Percentiles rank a stretch among this genome's conserved stretches.
These are phyloP conservation scores for Pleurotus salmoneostramineus DNA, from an alignment of 768 basidiomycete species.

Conservation along the genomic window DNA sequence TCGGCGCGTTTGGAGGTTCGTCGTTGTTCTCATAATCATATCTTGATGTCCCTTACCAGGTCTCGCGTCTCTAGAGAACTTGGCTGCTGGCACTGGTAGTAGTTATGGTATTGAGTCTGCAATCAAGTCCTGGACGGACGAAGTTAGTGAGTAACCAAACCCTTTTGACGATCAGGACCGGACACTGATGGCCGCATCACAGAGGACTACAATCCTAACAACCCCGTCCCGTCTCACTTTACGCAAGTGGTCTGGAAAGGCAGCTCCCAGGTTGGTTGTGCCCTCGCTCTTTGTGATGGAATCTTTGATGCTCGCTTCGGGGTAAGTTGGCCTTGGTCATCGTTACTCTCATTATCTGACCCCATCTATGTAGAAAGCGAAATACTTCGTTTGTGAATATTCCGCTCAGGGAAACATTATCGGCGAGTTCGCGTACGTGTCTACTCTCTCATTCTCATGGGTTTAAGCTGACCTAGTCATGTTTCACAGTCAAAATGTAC, in stretches of 20 bases:
- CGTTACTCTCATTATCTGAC: neutral
- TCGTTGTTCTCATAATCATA: slow-evolving; percentile 7
- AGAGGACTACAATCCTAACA: slow-evolving; percentile 55
- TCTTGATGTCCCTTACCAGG: neutral
- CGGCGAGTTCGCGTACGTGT: slow-evolving; percentile 55
- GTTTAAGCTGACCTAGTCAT: neutral
- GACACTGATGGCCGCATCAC: neutral
- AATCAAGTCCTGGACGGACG: slow-evolving; percentile 61
- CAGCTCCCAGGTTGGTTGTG: slow-evolving; percentile 62
- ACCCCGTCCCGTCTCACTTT: slow-evolving; percentile 62
- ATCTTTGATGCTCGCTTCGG: slow-evolving; percentile 55
- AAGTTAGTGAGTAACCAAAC: slow-evolving; percentile 48
- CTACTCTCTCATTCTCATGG: neutral
- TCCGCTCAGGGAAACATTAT: slow-evolving; percentile 59
- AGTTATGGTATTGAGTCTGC: slow-evolving; percentile 44
- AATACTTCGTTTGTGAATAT: slow-evolving; percentile 71
- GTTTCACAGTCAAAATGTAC: slow-evolving; percentile 37
- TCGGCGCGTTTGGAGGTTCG: slow-evolving; percentile 63
- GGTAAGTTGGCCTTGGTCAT: slow-evolving; percentile 30
- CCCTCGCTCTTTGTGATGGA: slow-evolving; percentile 48
- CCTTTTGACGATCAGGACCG: neutral
- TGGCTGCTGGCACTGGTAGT: slow-evolving; percentile 67
- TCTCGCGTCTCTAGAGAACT: slow-evolving; percentile 48
- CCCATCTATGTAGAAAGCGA: slow-evolving; percentile 36
- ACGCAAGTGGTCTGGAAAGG: slow-evolving; percentile 78